A percentile compares a stretch with the other conserved stretches of the same genome.
Evolutionary conservation across 2,329 filamentous ascomycete genomes (phyloP).

Genomic region (Alternaria gansuensis): DNA sequence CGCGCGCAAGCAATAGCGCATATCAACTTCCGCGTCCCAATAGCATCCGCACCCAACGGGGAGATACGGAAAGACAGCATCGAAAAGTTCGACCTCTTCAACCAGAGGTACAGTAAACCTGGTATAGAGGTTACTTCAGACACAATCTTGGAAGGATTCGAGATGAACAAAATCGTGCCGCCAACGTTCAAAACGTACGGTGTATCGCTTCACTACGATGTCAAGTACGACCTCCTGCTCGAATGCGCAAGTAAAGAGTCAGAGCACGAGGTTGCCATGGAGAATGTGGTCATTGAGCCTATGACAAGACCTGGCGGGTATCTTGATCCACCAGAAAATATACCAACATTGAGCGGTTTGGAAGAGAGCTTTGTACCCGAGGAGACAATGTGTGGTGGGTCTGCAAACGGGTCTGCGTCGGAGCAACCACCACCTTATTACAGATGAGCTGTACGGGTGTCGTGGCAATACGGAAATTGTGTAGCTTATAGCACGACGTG

Average conservation of each 20-base stretch:
- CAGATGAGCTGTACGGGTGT: neutral
- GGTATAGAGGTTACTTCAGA: conserved; percentile 23
- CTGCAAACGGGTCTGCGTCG: neutral
- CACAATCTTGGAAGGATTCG: conserved; percentile 22
- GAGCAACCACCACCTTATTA: conserved; percentile 18
- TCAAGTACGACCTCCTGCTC: conserved; percentile 31
- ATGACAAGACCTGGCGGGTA: conserved; percentile 31
- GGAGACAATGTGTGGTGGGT: conserved; percentile 7
- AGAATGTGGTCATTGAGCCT: conserved; percentile 26
- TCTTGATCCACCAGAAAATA: conserved; percentile 27
- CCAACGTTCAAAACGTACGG: conserved; percentile 35
- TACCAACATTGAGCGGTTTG: conserved; percentile 16
- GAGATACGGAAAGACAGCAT: conserved; percentile 20
- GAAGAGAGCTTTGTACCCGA: conserved; percentile 12
- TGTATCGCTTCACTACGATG: conserved; percentile 26
- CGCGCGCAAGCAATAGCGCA: conserved; percentile 27
- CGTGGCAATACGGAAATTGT: neutral
- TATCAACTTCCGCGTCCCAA: conserved; percentile 29
- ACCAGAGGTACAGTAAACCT: conserved; percentile 32
- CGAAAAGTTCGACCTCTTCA: conserved; percentile 32
- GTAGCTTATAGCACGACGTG: neutral
- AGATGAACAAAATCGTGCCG: conserved; percentile 27
- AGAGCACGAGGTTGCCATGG: conserved; percentile 28
- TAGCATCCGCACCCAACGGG: conserved; percentile 15
- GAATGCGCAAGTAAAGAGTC: conserved; percentile 33